Conservation (phyloP, 176 grass and related monocot genomes). For the Raddia guianensis region DNA sequence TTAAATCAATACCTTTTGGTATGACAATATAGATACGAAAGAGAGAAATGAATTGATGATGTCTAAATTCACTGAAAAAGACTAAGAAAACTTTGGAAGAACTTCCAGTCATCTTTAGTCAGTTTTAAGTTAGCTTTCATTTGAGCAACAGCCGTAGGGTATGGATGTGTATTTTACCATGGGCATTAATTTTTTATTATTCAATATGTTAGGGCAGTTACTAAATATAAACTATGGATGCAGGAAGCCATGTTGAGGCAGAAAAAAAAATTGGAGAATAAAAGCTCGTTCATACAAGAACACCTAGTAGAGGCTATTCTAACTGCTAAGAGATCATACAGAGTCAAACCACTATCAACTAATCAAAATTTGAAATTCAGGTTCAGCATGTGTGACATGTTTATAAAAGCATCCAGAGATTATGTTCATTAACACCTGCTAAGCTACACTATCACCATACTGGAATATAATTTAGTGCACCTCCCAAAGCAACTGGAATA, state of each 20-base stretch:
- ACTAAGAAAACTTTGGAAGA: background rate
- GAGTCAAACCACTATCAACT: slow-evolving; percentile 17
- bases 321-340: slow-evolving; percentile 23
- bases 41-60: slow-evolving; percentile 31
- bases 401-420: background rate
- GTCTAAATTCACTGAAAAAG: slow-evolving; percentile 12
- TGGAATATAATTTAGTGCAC: background rate
- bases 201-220: slow-evolving; percentile 20
- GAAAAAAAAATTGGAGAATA: slow-evolving; percentile 16
- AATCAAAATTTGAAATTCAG: slow-evolving; percentile 1
- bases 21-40: slow-evolving; percentile 15
- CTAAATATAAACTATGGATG: slow-evolving; percentile 7
- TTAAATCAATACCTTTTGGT: background rate
- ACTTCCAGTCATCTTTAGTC: slow-evolving; percentile 16
- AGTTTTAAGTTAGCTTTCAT: slow-evolving; percentile 21
- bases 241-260: slow-evolving; percentile 23
- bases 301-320: slow-evolving; percentile 12
- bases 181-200: background rate
- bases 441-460: slow-evolving; percentile 15
- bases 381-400: slow-evolving; percentile 16
- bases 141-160: background rate
- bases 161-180: slow-evolving; percentile 32
- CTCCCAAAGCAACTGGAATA: background rate
- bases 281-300: background rate
- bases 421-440: background rate